phyloP scores from a whole-genome alignment of 768 basidiomycete species.

The Exsudoporus frostii region DNA sequence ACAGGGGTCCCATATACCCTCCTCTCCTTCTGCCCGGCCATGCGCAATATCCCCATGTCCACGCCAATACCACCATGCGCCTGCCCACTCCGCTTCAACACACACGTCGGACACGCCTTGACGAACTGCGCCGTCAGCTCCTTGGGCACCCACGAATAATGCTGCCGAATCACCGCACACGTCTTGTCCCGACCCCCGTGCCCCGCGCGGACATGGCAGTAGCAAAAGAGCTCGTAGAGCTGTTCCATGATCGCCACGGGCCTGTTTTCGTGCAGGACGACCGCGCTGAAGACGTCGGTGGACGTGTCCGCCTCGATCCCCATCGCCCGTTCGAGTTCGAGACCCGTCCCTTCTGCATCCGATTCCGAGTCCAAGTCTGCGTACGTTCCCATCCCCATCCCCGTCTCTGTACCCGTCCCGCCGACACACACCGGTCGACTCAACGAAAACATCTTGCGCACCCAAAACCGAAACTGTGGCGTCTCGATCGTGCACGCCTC shows the following conservation, averaged over 20 bases:
- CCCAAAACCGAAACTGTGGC: constrained; percentile 81
- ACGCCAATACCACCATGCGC: constrained; percentile 23
- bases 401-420: too few relatives aligned
- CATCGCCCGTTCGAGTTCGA: constrained; percentile 17
- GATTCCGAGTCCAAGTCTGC: not conserved
- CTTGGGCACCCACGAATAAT: constrained; percentile 84
- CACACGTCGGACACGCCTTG: constrained; percentile 76
- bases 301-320: constrained; percentile 13
- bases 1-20: not conserved
- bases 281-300: constrained; percentile 24
- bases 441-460: constrained; percentile 73
- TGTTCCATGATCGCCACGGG: constrained; percentile 77
- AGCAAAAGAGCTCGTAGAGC: constrained; percentile 73
- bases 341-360: constrained; percentile 5
- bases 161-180: constrained; percentile 56
- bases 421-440: constrained; percentile 26
- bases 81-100: constrained; percentile 40
- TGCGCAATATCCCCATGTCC: not conserved
- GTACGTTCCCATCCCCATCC: too few relatives aligned
- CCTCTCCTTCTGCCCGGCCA: not conserved
- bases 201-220: constrained; percentile 59
- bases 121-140: constrained; percentile 78
- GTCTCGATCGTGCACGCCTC: constrained; percentile 44
- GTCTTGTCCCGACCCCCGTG: constrained; percentile 85
- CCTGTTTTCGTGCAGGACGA: constrained; percentile 67